Conservation (phyloP, 1,284 basidiomycete species). For the Stygiomarasmius scandens region DNA sequence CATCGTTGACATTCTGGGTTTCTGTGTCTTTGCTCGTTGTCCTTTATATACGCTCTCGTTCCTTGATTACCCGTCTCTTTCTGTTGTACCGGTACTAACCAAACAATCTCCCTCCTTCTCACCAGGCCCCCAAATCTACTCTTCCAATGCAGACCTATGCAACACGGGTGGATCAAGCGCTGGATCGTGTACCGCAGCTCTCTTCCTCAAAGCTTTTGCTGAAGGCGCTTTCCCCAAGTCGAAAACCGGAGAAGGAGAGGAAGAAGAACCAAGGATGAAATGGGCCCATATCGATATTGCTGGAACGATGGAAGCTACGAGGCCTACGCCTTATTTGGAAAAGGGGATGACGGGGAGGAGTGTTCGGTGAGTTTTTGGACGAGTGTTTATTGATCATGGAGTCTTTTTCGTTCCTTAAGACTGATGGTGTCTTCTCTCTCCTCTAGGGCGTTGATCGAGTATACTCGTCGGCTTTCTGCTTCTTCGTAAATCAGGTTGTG, state of each 20-base stretch:
- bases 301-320: constrained; percentile 74
- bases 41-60: no score
- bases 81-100: no score
- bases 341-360: constrained; percentile 83
- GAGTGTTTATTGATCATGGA: background rate
- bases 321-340: constrained; percentile 66
- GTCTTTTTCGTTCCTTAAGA: no score
- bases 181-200: constrained; percentile 81
- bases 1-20: background rate
- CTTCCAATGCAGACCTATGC: constrained; percentile 11
- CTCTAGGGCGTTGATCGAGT: constrained; percentile 42
- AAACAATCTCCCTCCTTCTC: no score
- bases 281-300: constrained; percentile 91
- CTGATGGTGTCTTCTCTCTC: background rate
- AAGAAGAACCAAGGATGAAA: constrained; percentile 38
- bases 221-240: constrained; percentile 52
- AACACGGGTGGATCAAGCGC: constrained; percentile 69
- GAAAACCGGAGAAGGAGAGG: constrained; percentile 51
- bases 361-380: constrained; percentile 51
- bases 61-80: no score
- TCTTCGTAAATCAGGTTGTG: background rate
- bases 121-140: constrained; percentile 16
- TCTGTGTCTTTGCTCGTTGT: no score
- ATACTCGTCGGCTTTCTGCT: constrained; percentile 34
- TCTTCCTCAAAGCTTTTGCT: constrained; percentile 85